Evolutionary conservation across 2,329 filamentous ascomycete species (phyloP).

Genomic region (Alternaria metachromatica): DNA sequence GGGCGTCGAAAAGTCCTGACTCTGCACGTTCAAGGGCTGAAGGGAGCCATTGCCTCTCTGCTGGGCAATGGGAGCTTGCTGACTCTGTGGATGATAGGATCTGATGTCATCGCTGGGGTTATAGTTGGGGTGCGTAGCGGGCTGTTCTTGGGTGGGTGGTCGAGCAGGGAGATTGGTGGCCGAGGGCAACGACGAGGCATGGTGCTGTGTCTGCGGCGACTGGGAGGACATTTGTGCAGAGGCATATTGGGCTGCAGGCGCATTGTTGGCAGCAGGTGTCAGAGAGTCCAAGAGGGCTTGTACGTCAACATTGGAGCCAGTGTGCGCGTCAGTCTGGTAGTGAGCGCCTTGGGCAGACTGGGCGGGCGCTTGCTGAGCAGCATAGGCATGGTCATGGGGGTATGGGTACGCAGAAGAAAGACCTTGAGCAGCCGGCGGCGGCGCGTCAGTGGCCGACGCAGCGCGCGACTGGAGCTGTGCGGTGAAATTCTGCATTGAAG

Average conservation of each 20-base stretch:
- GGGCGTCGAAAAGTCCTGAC: conserved; percentile 24
- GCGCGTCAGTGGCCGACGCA: conserved; percentile 45
- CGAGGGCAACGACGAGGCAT: conserved; percentile 47
- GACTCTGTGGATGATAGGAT: conserved; percentile 58
- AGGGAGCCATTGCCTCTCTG: conserved; percentile 32
- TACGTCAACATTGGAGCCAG: conserved; percentile 51
- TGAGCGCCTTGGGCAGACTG: conserved; percentile 40
- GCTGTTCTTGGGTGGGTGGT: conserved; percentile 58
- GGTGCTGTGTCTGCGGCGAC: conserved; percentile 41
- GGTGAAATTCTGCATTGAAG: conserved; percentile 48
- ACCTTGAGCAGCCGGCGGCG: conserved; percentile 38
- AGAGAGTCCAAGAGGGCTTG: conserved; percentile 56
- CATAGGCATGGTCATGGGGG: conserved; percentile 46
- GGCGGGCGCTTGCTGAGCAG: conserved; percentile 35
- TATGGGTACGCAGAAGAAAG: conserved; percentile 39
- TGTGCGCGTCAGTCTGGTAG: conserved; percentile 33
- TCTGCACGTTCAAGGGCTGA: conserved; percentile 33
- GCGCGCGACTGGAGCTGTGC: conserved; percentile 40
- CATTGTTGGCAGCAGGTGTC: conserved; percentile 42
- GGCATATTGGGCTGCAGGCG: conserved; percentile 43
- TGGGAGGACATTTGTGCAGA: conserved; percentile 38
- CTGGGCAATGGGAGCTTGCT: conserved; percentile 46
- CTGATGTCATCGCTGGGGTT: conserved; percentile 57
- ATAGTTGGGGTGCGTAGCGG: conserved; percentile 57
- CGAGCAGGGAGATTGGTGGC: conserved; percentile 54